A percentile compares a stretch with the other conserved stretches of the same genome.
Evolutionary conservation across 2,329 filamentous ascomycete species (phyloP).

Genomic region (Epichloe sylvatica): DNA sequence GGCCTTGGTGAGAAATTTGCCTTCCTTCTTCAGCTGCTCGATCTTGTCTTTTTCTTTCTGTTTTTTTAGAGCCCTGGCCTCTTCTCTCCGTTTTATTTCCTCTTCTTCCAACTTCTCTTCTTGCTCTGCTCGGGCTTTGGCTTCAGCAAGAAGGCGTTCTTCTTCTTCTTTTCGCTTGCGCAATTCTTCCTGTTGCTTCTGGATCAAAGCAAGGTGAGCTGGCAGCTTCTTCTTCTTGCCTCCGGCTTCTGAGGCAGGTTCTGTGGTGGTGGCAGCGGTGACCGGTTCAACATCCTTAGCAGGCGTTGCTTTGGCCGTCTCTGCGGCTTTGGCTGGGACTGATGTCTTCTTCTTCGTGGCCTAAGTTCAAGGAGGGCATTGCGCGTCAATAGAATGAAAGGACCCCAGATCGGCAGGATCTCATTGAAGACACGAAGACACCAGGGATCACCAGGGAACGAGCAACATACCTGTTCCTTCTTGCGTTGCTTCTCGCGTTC

Average conservation of each 20-base stretch:
- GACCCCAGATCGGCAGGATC: not conserved
- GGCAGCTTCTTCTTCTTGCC: conserved; percentile 83
- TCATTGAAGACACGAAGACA: not conserved
- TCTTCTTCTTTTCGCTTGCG: conserved; percentile 53
- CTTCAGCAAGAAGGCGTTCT: conserved; percentile 44
- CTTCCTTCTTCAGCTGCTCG: conserved; percentile 76
- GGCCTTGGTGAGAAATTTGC: conserved; percentile 74
- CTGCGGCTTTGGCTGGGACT: conserved; percentile 17
- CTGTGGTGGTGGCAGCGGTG: conserved; percentile 21
- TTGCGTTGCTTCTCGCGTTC: conserved; percentile 97
- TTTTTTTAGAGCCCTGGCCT: conserved; percentile 65
- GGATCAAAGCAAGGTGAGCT: conserved; percentile 54
- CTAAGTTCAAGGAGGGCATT: conserved; percentile 16
- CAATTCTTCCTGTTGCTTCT: conserved; percentile 75
- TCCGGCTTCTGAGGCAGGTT: conserved; percentile 34
- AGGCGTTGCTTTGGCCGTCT: conserved; percentile 20
- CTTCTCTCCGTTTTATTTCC: conserved; percentile 55
- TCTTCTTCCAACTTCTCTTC: conserved; percentile 51
- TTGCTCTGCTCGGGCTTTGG: conserved; percentile 51
- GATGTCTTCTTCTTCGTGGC: conserved; percentile 71
- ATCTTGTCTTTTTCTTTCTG: conserved; percentile 77
- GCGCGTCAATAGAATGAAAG: not conserved
- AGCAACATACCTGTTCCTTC: conserved; percentile 68
- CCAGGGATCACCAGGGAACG: not conserved
- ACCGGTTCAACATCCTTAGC: conserved; percentile 34